These are phyloP conservation scores for Rhizophagus clarus DNA, from an alignment of 192 early-diverging fungal species.

Conservation along the genomic window DNA sequence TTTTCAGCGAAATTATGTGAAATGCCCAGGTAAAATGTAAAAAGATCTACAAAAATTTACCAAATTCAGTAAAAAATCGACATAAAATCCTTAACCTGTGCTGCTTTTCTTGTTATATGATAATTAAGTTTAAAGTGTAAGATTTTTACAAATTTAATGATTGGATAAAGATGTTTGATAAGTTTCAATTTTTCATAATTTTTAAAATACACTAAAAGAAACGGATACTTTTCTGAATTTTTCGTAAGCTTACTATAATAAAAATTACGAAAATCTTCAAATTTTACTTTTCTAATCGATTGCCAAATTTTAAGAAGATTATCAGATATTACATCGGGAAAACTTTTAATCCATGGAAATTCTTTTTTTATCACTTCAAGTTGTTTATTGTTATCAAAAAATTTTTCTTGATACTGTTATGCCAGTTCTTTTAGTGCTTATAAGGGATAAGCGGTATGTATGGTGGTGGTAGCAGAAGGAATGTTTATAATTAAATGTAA, in stretches of 20 bases:
- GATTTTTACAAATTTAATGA: slow-evolving; percentile 22
- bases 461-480: no score
- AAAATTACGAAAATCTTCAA: slow-evolving; percentile 2
- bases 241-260: background rate
- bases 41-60: no score
- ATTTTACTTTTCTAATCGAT: background rate
- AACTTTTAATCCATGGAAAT: background rate
- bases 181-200: slow-evolving; percentile 7
- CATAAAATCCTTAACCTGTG: no score
- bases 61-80: no score
- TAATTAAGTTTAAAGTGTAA: background rate
- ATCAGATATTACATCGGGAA: background rate
- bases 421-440: no score
- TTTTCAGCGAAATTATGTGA: no score
- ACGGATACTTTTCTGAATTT: slow-evolving; percentile 24
- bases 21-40: no score
- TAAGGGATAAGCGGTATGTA: no score
- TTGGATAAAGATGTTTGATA: slow-evolving; percentile 19
- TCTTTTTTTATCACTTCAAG: background rate
- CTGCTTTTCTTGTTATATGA: slow-evolving; percentile 20
- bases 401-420: no score
- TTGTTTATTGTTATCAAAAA: background rate
- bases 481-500: no score
- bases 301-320: slow-evolving; percentile 7
- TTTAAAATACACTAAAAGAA: slow-evolving; percentile 28